A percentile compares a stretch with the other conserved stretches of the same genome.
phyloP scores from a whole-genome alignment of 345 rosid genomes.

The Eucalyptus dawsonii region DNA sequence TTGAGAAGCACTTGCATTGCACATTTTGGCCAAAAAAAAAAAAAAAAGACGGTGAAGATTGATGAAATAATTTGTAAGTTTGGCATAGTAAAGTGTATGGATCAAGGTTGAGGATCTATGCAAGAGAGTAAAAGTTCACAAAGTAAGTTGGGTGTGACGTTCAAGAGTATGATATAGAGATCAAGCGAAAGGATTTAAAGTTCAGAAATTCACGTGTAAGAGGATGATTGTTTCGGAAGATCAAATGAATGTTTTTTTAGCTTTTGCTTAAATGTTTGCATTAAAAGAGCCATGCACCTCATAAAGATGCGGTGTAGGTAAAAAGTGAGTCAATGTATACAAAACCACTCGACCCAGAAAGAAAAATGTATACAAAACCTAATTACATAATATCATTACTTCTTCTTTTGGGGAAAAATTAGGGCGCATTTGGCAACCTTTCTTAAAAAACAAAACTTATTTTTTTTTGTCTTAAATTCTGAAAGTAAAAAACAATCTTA shows the following conservation, averaged over 20 bases:
- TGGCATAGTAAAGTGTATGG: background rate
- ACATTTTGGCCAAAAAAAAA: background rate
- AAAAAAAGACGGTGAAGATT: background rate
- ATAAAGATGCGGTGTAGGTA: background rate
- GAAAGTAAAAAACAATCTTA: no score
- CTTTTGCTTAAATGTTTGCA: background rate
- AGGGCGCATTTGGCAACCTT: no score
- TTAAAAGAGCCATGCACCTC: background rate
- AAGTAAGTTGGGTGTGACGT: background rate
- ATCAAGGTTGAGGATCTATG: background rate
- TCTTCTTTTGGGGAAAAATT: no score
- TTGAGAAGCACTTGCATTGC: background rate
- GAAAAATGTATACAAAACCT: no score
- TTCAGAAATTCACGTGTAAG: background rate
- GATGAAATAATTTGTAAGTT: background rate
- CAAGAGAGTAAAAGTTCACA: background rate
- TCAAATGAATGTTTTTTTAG: background rate
- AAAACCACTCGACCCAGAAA: no score
- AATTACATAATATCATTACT: no score
- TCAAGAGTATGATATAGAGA: background rate
- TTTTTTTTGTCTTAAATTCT: background rate
- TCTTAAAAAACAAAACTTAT: background rate
- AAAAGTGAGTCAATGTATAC: background rate
- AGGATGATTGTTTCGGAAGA: background rate
- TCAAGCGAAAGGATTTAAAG: background rate